Evolutionary conservation across 2,329 filamentous ascomycete species (phyloP), one percentile per base, ranked within the genome.

Genomic region (Paradendryphiella salina): DNA sequence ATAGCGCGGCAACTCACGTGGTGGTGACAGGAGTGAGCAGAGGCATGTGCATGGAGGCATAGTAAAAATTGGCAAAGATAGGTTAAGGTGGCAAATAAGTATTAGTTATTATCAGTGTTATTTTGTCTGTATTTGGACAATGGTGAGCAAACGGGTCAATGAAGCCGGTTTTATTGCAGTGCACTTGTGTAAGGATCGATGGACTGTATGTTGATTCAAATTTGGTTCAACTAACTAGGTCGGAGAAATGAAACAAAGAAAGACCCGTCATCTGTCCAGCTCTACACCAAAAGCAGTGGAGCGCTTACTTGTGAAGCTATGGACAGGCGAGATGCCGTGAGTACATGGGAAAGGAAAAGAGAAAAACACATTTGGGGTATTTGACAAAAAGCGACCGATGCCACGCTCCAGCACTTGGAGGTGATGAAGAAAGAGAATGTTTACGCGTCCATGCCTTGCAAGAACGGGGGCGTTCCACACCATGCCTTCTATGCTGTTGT

Each of bases 371-470:
- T 39, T 28, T 43, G 49, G 54, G 54, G 56, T 55, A 63, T 60
- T 63, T 50, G 52, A 47, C 46, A 53, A 59, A 70, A 59, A 71
- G 52, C 61, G 67, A 69, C 50, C 23, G 66, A 55, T 63, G 52
- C 51, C 65, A 64, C 56, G 63, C 60, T 68, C 69, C 66, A 72
- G 67, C 67, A 64, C 67, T 71, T 71, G 69, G 69, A 60, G 64
- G 60, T 63, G 57, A 60, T 64, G 59, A 57, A 41, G 50, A 41
- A 51, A 59, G 46, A 56, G 48, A 60, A 63, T 56, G 50, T 50
- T 50, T 59, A 44, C 45, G 50, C 46, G 26, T 46, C 43, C 21
- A 50, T 59, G 28, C 45, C 50, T 39, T 54, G 33, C 51, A 52
- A 40, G 49, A 56, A 53, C 58, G 35, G 32, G 37, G 29, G 38